Conservation (phyloP, 345 rosid genomes). For the Populus tremula region DNA sequence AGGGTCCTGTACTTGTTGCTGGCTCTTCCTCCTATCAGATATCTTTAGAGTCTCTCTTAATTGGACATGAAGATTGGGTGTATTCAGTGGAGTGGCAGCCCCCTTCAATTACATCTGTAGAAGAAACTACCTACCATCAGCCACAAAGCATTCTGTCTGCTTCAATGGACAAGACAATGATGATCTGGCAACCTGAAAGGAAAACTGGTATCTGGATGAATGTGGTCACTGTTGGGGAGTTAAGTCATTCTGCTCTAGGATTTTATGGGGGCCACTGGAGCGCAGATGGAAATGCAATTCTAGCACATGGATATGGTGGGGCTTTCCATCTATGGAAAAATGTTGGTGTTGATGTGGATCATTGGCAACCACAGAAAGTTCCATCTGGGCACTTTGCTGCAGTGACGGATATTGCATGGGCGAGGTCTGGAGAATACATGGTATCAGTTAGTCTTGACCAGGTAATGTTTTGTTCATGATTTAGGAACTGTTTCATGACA, state of each 20-base stretch:
- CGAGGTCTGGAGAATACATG: slow-evolving; percentile 63
- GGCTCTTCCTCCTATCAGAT: slow-evolving; percentile 76
- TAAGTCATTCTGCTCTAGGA: slow-evolving; percentile 93
- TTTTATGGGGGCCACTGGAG: slow-evolving; percentile 99
- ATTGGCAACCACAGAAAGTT: slow-evolving; percentile 87
- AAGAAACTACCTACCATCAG: slow-evolving; percentile 43
- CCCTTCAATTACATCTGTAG: slow-evolving; percentile 38
- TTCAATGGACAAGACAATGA: slow-evolving; percentile 98
- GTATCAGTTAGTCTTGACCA: slow-evolving; percentile 92
- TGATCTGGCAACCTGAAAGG: slow-evolving; percentile 96
- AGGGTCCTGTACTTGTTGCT: slow-evolving; percentile 73
- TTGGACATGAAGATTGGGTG: slow-evolving; percentile 98
- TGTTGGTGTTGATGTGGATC: slow-evolving; percentile 54
- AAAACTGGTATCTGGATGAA: slow-evolving; percentile 92
- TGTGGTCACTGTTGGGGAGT: slow-evolving; percentile 91
- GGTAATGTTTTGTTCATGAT: slow-evolving; percentile 37
- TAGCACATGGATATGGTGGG: slow-evolving; percentile 96
- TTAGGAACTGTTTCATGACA: background rate
- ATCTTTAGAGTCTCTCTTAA: slow-evolving; percentile 85
- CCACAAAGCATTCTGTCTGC: slow-evolving; percentile 79
- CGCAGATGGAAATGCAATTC: slow-evolving; percentile 56
- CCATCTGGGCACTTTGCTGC: slow-evolving; percentile 89
- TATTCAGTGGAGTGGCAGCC: slow-evolving; percentile 97
- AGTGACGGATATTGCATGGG: slow-evolving; percentile 83
- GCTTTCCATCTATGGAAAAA: slow-evolving; percentile 86